phyloP scores from a whole-genome alignment of 495 filamentous ascomycete genomes.

The Aspergillus olivimuriae region DNA sequence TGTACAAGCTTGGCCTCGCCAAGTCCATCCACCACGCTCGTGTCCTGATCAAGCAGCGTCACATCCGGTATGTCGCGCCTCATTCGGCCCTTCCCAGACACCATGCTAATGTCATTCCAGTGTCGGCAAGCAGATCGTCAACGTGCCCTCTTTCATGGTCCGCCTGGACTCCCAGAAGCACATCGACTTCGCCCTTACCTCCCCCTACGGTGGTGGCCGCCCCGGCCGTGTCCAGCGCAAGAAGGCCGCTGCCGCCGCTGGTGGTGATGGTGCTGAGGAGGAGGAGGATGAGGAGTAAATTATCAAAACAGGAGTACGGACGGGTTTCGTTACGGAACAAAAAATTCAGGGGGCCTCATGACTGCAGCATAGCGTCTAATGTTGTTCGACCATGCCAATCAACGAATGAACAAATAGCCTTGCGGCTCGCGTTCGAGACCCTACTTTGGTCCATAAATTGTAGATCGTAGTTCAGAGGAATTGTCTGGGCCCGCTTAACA shows the following conservation, averaged over 20 bases:
- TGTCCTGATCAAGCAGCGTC: conserved; percentile 97
- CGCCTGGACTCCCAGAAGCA: conserved; percentile 99
- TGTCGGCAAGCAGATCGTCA: conserved; percentile 99
- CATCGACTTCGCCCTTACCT: conserved; percentile 97
- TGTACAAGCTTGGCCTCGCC: conserved; percentile 99
- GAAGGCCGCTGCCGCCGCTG: conserved; percentile 95
- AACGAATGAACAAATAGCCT: conserved; percentile 37
- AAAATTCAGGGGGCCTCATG: conserved; percentile 33
- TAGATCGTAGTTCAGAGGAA: too few relatives aligned
- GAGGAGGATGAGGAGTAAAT: conserved; percentile 85
- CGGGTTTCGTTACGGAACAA: conserved; percentile 39
- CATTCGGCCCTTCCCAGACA: neutral
- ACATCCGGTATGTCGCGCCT: conserved; percentile 67
- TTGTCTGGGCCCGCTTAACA: too few relatives aligned
- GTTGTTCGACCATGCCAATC: conserved; percentile 42
- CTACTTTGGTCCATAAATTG: conserved; percentile 13
- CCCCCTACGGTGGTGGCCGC: conserved; percentile 95
- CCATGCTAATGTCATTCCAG: conserved; percentile 24
- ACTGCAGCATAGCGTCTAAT: conserved; percentile 40
- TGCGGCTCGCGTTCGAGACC: conserved; percentile 31
- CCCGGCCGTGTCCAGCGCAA: conserved; percentile 95
- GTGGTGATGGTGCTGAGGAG: conserved; percentile 76
- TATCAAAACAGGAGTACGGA: conserved; percentile 30
- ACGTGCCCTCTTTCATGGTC: conserved; percentile 97
- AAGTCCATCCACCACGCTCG: conserved; percentile 99